Percentiles rank a stretch among this genome's conserved stretches.
Evolutionary conservation across 345 rosid genomes (phyloP).

Genomic region (Melastoma malabathricum): DNA sequence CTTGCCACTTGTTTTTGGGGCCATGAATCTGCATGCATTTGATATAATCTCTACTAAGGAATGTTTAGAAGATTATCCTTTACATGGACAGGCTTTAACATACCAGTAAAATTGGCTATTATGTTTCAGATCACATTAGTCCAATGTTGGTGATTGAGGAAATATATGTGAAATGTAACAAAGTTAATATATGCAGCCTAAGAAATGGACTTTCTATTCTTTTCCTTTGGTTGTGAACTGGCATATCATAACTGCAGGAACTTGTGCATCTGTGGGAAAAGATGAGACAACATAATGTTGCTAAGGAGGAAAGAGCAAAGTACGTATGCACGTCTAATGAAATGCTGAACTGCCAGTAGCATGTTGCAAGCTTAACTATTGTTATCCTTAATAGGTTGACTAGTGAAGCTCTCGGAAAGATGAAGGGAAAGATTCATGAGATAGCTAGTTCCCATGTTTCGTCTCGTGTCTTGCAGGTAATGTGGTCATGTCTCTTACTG

Average conservation of each 20-base stretch:
- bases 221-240: no score
- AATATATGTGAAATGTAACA: no score
- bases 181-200: background rate
- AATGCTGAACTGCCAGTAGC: background rate
- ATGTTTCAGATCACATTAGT: no score
- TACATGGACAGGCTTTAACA: no score
- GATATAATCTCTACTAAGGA: no score
- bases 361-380: background rate
- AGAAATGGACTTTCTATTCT: no score
- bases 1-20: background rate
- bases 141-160: no score
- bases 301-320: slow-evolving; percentile 76
- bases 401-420: slow-evolving; percentile 63
- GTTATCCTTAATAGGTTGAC: slow-evolving; percentile 35
- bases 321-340: slow-evolving; percentile 13
- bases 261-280: slow-evolving; percentile 84
- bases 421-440: slow-evolving; percentile 87
- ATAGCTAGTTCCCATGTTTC: slow-evolving; percentile 77
- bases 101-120: no score
- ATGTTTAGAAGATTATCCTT: no score
- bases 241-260: slow-evolving; percentile 33
- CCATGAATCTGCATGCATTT: background rate
- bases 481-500: no score
- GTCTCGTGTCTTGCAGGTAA: slow-evolving; percentile 91
- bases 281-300: slow-evolving; percentile 81